Conservation (phyloP, 1,139 yeast genomes). For the Scheffersomyces stambukii region DNA sequence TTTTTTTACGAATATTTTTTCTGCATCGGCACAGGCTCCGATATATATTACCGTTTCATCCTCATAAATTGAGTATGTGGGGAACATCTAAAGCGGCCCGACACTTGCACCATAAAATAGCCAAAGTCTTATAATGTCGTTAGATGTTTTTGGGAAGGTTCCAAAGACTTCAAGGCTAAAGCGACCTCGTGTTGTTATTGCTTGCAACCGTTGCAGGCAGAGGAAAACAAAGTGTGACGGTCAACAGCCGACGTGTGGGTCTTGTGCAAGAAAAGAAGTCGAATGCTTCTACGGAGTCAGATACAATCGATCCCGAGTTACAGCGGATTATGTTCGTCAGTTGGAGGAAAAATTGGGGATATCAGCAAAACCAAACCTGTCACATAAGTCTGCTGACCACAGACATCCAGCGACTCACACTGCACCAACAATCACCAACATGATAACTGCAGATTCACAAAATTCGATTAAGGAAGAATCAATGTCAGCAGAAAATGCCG, state of each 20-base stretch:
- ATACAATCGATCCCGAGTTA: conserved; percentile 5
- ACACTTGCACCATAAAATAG: too few relatives aligned
- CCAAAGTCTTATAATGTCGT: too few relatives aligned
- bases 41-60: too few relatives aligned
- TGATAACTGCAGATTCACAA: conserved; percentile 2
- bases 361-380: not conserved
- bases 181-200: conserved; percentile 7
- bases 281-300: conserved; percentile 7
- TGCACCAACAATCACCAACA: conserved; percentile 3
- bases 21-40: too few relatives aligned
- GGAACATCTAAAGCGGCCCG: too few relatives aligned
- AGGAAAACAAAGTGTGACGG: conserved; percentile 9
- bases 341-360: conserved; percentile 5
- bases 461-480: not conserved
- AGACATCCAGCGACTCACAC: not conserved
- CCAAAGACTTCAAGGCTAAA: too few relatives aligned
- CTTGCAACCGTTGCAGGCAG: conserved; percentile 9
- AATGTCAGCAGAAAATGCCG: conserved; percentile 1
- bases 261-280: conserved; percentile 5
- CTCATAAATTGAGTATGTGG: too few relatives aligned
- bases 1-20: too few relatives aligned
- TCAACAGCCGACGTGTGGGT: conserved; percentile 7
- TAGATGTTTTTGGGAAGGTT: too few relatives aligned
- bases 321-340: conserved; percentile 5
- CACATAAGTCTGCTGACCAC: not conserved